These are phyloP conservation scores for Hypoxylon sp. DNA, from an alignment of 2,329 filamentous ascomycete species.

Conservation along the genomic window DNA sequence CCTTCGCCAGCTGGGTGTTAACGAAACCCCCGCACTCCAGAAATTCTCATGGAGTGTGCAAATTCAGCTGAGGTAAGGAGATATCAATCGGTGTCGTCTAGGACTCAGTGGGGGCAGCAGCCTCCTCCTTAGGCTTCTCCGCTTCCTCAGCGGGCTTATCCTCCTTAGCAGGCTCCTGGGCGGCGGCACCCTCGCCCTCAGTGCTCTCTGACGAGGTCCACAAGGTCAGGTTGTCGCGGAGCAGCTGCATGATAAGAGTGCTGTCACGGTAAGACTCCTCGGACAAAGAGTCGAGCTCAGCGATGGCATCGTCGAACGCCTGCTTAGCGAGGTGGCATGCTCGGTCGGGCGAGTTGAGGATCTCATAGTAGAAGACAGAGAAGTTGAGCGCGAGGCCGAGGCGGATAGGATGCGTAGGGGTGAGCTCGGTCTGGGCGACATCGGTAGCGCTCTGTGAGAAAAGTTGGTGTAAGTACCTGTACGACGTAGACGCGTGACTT, in stretches of 20 bases:
- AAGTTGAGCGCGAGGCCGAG: conserved; percentile 98
- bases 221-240: conserved; percentile 97
- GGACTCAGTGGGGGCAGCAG: conserved; percentile 65
- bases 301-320: conserved; percentile 98
- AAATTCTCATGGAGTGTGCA: conserved; percentile 49
- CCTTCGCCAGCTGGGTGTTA: conserved; percentile 54
- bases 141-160: conserved; percentile 66
- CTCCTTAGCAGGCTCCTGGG: conserved; percentile 71
- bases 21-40: conserved; percentile 49
- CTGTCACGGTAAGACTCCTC: conserved; percentile 99
- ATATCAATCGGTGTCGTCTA: conserved; percentile 61
- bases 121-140: conserved; percentile 71
- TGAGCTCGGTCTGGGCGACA: conserved; percentile 97
- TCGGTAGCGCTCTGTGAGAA: conserved; percentile 87
- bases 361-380: conserved; percentile 99
- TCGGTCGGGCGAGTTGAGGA: conserved; percentile 96
- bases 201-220: conserved; percentile 95
- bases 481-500: not conserved
- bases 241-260: conserved; percentile 99
- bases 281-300: conserved; percentile 96
- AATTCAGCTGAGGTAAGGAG: conserved; percentile 58
- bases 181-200: conserved; percentile 78
- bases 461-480: conserved; percentile 43
- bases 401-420: conserved; percentile 97
- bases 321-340: conserved; percentile 99